Percentiles rank a stretch among this genome's conserved stretches.
Evolutionary conservation across 768 basidiomycete species (phyloP).

Genomic region (Lentinula raphanica): DNA sequence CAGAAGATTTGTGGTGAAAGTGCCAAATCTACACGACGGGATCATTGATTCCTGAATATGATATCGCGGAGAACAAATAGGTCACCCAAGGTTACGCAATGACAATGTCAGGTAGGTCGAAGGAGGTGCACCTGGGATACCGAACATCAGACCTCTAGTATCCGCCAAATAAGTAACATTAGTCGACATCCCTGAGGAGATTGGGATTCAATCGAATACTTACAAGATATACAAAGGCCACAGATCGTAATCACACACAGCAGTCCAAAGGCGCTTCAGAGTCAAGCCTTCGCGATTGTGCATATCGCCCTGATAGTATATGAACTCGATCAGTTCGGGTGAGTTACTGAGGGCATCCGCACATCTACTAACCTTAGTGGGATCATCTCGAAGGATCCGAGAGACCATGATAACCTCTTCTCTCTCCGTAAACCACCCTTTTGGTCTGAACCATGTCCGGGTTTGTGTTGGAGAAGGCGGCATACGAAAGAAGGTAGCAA

Average conservation of each 20-base stretch:
- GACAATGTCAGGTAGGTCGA: slow-evolving; percentile 54
- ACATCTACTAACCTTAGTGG: slow-evolving; percentile 37
- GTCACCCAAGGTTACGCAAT: slow-evolving; percentile 47
- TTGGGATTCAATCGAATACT: neutral
- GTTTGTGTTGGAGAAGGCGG: slow-evolving; percentile 60
- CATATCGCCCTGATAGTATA: slow-evolving; percentile 47
- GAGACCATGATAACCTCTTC: slow-evolving; percentile 59
- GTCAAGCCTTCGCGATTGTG: slow-evolving; percentile 63
- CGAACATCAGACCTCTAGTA: slow-evolving; percentile 46
- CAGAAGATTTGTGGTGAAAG: slow-evolving; percentile 56
- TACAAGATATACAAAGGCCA: slow-evolving; percentile 61
- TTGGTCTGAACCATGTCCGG: slow-evolving; percentile 49
- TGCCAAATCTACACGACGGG: slow-evolving; percentile 40
- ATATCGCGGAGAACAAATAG: neutral
- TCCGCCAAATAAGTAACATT: neutral
- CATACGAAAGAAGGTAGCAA: slow-evolving; percentile 53
- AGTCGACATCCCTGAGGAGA: too few species aligned
- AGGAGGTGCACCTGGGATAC: slow-evolving; percentile 44
- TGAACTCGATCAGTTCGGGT: neutral
- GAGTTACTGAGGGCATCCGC: neutral
- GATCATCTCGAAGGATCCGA: slow-evolving; percentile 59
- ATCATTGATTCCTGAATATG: too few species aligned
- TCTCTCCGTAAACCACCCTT: slow-evolving; percentile 59
- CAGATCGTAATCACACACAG: slow-evolving; percentile 56
- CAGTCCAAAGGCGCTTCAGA: slow-evolving; percentile 43